Evolutionary conservation across 495 filamentous ascomycete genomes (phyloP).

Genomic region (Gamarada debralockiae): DNA sequence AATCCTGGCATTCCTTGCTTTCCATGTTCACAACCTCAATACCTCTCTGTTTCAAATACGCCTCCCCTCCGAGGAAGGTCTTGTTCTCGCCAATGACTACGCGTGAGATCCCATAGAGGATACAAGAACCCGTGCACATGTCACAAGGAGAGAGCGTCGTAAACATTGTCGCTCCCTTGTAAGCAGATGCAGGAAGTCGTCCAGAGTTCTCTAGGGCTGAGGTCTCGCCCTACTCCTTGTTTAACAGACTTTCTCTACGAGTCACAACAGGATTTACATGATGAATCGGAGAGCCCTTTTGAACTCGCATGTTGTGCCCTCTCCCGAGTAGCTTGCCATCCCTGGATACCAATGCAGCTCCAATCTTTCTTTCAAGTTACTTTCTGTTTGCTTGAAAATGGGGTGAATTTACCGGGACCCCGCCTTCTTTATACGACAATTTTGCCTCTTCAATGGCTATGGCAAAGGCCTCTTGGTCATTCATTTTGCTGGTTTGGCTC

Average conservation of each 20-base stretch:
- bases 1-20: conserved; percentile 59
- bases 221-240: conserved; percentile 65
- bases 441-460: conserved; percentile 77
- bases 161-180: conserved; percentile 77
- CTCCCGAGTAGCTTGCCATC: conserved; percentile 73
- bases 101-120: conserved; percentile 74
- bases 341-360: conserved; percentile 66
- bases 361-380: conserved; percentile 45
- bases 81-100: conserved; percentile 85
- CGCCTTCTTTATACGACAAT: conserved; percentile 65
- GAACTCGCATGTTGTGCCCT: conserved; percentile 79
- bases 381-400: not conserved
- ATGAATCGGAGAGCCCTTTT: conserved; percentile 69
- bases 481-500: conserved; percentile 40
- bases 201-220: conserved; percentile 76
- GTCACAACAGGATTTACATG: conserved; percentile 52
- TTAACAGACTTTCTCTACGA: not conserved
- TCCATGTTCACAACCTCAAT: conserved; percentile 74
- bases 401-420: conserved; percentile 55
- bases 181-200: conserved; percentile 66
- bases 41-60: conserved; percentile 64
- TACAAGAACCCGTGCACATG: conserved; percentile 74
- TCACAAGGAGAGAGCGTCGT: conserved; percentile 85
- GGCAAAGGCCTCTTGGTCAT: conserved; percentile 47
- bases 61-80: conserved; percentile 75